Conservation (phyloP, 352 stramenopile genomes). For the Phytopythium ostracodes region DNA sequence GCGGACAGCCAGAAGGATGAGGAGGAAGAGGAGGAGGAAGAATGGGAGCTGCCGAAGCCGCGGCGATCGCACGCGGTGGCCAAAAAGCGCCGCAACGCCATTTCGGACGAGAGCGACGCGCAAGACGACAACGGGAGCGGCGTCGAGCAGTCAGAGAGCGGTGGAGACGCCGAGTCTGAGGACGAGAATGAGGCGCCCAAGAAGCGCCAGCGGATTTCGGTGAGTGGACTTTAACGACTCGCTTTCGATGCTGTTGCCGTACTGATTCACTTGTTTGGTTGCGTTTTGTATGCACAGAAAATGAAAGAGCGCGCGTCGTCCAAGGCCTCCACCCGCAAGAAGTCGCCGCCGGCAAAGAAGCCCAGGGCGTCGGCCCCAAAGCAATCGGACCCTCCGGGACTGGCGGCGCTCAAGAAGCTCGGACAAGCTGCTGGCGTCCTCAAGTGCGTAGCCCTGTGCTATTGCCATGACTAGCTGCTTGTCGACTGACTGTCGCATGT, state of each 20-base stretch:
- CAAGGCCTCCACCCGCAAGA: slow-evolving; percentile 19
- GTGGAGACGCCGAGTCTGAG: slow-evolving; percentile 18
- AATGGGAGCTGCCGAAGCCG: slow-evolving; percentile 10
- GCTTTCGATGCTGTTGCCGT: not conserved
- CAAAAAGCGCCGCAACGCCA: slow-evolving; percentile 25
- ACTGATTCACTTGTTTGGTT: not conserved
- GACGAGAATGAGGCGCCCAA: not conserved
- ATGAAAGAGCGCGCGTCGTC: slow-evolving; percentile 7
- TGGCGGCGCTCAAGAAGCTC: slow-evolving; percentile 65
- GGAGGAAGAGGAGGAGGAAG: slow-evolving; percentile 25
- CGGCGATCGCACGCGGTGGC: slow-evolving; percentile 7
- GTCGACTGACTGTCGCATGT: not conserved
- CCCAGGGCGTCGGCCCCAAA: slow-evolving; percentile 10
- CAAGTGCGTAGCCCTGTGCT: slow-evolving; percentile 34
- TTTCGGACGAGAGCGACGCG: slow-evolving; percentile 45
- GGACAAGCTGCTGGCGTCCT: slow-evolving; percentile 60
- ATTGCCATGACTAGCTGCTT: not conserved
- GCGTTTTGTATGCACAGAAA: too few species aligned
- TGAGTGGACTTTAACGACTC: slow-evolving; percentile 19
- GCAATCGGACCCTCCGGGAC: slow-evolving; percentile 34
- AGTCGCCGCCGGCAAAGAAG: slow-evolving; percentile 19
- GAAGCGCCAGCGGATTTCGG: slow-evolving; percentile 11
- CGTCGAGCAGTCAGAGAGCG: slow-evolving; percentile 10
- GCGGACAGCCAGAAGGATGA: slow-evolving; percentile 8
- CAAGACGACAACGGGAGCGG: slow-evolving; percentile 30